Percentiles rank a stretch among this genome's conserved stretches.
Conservation (phyloP, 2,329 filamentous ascomycete species). For the Cladosporium oxysporum region DNA sequence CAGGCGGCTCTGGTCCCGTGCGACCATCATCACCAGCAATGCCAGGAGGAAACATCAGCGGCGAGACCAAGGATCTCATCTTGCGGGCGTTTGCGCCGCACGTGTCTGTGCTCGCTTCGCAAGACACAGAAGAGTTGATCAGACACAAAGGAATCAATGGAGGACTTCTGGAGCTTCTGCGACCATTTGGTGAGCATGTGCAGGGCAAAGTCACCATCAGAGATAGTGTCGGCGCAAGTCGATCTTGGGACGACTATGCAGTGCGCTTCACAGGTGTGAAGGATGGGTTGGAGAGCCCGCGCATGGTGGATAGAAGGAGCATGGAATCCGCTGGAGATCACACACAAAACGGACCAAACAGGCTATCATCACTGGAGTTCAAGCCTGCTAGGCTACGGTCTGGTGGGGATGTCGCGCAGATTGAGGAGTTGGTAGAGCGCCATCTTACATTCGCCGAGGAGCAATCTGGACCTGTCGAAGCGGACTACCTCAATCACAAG, state of each 20-base stretch:
- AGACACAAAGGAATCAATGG: conserved; percentile 79
- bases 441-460: conserved; percentile 76
- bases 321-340: conserved; percentile 37
- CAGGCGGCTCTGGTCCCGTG: conserved; percentile 34
- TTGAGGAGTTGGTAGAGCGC: conserved; percentile 78
- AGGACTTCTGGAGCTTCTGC: conserved; percentile 80
- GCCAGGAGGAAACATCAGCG: conserved; percentile 43
- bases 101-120: conserved; percentile 81
- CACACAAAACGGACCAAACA: conserved; percentile 28
- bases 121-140: conserved; percentile 79
- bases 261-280: conserved; percentile 79
- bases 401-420: conserved; percentile 62
- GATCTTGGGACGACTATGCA: conserved; percentile 84
- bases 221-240: conserved; percentile 84
- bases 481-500: conserved; percentile 47
- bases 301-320: conserved; percentile 38
- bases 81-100: conserved; percentile 86
- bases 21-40: conserved; percentile 40
- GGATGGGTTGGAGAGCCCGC: conserved; percentile 47
- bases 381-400: conserved; percentile 43
- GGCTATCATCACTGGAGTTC: conserved; percentile 36
- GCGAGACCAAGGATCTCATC: conserved; percentile 61
- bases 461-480: conserved; percentile 40
- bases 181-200: conserved; percentile 87
- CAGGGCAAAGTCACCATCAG: conserved; percentile 86